These are phyloP conservation scores for Fusarium coffeatum DNA, from an alignment of 2,329 filamentous ascomycete species.

Conservation along the genomic window DNA sequence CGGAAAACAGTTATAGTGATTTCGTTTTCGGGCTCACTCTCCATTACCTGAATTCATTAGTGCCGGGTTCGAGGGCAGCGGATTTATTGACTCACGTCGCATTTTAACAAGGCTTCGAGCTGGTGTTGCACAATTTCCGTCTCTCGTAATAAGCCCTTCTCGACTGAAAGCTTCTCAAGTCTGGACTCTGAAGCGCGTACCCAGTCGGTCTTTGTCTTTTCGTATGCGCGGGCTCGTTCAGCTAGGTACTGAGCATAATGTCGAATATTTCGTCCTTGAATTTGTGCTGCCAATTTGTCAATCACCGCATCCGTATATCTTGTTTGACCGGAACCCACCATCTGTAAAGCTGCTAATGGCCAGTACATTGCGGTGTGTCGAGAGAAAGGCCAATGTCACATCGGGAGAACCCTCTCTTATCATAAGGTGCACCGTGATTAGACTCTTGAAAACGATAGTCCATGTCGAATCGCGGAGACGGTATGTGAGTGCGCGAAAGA, in stretches of 20 bases:
- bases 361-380: constrained; percentile 83
- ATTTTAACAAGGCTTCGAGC: constrained; percentile 85
- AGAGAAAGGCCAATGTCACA: constrained; percentile 85
- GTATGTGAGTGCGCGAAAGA: constrained; percentile 91
- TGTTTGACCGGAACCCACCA: constrained; percentile 68
- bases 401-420: constrained; percentile 93
- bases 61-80: neutral
- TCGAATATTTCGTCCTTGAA: constrained; percentile 93
- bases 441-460: constrained; percentile 98
- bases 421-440: constrained; percentile 97
- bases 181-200: constrained; percentile 84
- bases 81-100: constrained; percentile 73
- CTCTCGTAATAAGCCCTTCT: constrained; percentile 91
- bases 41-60: constrained; percentile 73
- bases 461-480: constrained; percentile 95
- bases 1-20: constrained; percentile 95
- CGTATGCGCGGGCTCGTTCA: constrained; percentile 83
- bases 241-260: constrained; percentile 90
- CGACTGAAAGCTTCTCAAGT: constrained; percentile 85
- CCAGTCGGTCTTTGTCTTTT: constrained; percentile 88
- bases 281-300: constrained; percentile 73
- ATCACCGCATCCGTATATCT: neutral
- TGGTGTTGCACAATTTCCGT: constrained; percentile 92
- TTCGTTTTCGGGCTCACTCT: constrained; percentile 92
- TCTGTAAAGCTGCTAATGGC: constrained; percentile 93